Evolutionary conservation across 2,329 filamentous ascomycete genomes (phyloP), one percentile per base, ranked within the genome.

Genomic region (Venturia carpophila): DNA sequence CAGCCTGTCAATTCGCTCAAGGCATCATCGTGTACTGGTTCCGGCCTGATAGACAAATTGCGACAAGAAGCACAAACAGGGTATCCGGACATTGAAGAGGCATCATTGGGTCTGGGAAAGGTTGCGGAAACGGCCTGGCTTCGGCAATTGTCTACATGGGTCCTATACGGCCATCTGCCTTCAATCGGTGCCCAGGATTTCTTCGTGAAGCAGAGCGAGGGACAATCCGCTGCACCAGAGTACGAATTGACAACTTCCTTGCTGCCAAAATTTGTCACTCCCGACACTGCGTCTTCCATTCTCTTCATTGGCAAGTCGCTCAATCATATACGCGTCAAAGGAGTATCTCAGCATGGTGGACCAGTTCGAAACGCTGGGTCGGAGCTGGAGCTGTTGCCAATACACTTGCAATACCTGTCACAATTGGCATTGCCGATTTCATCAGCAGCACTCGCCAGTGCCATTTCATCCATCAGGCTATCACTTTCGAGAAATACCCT

Each of bases 121-220:
- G 80, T 91, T 27, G 92, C 92, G 0, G 93, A 99, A 77, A 89
- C 85, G 39, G 89, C 92, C 10, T 99, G 94, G 94, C 79, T 97
- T 72, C 90, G 91, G 74, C 92, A 96, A 72, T 82, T 95, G 13
- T 90, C 91, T 4, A 89, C 90, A 34, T 99, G 93, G 93, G 82
- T 97, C 10, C 77, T 97, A 17, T 95, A 96, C 74, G 94, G 94
- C 5, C 86, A 89, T 62, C 77, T 96, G 66, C 92, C 93, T 0
- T 83, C 82, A 17, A 87, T 90, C 73, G 91, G 91, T 2, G 83
- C 82, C 5, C 82, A 84, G n/a, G 93, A 97, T 75, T 97, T 97
- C 73, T 96, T 96, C 73, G 85, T 97, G 24, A 71, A 75, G 34
- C 37, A 63, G 11, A 66, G 45, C 15, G 67, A 70, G 17, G 69